A percentile compares a stretch with the other conserved stretches of the same genome.
These are phyloP conservation scores for Leptodermis oblonga DNA, from an alignment of 257 asterid species.

Conservation along the genomic window DNA sequence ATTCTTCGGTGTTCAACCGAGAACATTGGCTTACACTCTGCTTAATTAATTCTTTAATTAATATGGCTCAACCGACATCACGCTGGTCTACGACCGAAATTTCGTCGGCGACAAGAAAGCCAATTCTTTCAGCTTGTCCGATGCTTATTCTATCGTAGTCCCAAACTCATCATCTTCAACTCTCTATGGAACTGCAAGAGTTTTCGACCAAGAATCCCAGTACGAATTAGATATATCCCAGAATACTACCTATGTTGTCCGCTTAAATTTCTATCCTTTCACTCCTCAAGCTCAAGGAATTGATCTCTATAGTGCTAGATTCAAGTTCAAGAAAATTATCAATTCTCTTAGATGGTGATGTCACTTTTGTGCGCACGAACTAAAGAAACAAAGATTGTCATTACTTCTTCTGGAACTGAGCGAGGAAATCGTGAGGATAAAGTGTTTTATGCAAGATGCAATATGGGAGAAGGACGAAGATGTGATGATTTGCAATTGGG, in stretches of 20 bases:
- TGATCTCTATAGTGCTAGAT: constrained; percentile 24
- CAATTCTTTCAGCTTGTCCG: constrained; percentile 8
- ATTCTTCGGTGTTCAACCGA: constrained; percentile 8
- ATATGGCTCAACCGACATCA: constrained; percentile 39
- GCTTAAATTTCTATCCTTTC: constrained; percentile 44
- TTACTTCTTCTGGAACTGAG: no score
- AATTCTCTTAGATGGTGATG: no score
- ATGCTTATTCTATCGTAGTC: constrained; percentile 1
- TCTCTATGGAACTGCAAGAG: constrained; percentile 40
- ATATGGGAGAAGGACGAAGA: no score
- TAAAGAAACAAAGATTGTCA: no score
- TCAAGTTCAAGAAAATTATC: no score
- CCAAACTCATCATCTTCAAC: neutral
- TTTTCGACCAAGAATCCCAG: constrained; percentile 42
- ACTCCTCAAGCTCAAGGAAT: constrained; percentile 12
- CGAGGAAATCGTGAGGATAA: no score
- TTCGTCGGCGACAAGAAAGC: constrained; percentile 33
- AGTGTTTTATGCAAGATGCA: no score
- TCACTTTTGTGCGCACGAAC: no score
- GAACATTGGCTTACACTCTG: constrained; percentile 8
- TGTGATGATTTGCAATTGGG: no score
- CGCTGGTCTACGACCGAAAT: constrained; percentile 4
- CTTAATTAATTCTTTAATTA: constrained; percentile 48
- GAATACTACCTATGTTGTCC: constrained; percentile 39
- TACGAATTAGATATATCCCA: constrained; percentile 28